Base-by-base conservation (phyloP, 805 yeast species). In the Ogataea methanolica region DNA sequence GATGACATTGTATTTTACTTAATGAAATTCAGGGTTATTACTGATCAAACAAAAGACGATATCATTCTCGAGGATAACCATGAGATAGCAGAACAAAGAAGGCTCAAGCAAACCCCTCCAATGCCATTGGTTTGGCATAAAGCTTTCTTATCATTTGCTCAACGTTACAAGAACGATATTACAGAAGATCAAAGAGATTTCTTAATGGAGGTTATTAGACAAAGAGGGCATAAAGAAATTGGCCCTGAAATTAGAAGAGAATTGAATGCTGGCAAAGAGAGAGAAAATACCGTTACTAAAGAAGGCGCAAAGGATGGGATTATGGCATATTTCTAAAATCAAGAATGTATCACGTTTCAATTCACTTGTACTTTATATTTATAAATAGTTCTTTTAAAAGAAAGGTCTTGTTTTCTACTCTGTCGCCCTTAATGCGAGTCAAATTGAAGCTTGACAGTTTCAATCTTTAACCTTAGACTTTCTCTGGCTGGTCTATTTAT, bases 181-280 rank as follows among this genome's bases (percentile, higher is more conserved):
- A 94, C 99, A n/a, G 96, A 89, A 59, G 99, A 94, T 65, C 99
- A 94, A 74, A 79, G 97, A 65, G 99, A 94, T 59, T 89, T 92
- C 68, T 72, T 94, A 51, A 70, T 94, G 63, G 97, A 92, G 59
- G 91, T 96, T 5, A 80, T 90, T 17, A 84, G 96, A 69, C 91
- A 85, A 63, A 85, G 96, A 69, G 84, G 83, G 43, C 99, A 94
- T 63, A 85, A 75, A 50, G 86, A 83, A 26, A 87, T 94, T 50
- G 91, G 97, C 2, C 96, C 96, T 3, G 99, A 92, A 65, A 89
- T 92, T 45, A 80, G 98, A 70, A 81, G 97, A 60, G 99, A 94
- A 65, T 74, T 94, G 53, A 70, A 87, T 54, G 96, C 97, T 19
- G 98, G 98, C 47, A 75, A 74, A 41, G 79, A 88, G 45, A 80